A percentile compares a stretch with the other conserved stretches of the same genome.
phyloP scores from a whole-genome alignment of 768 basidiomycete genomes.

The Chiua virens region DNA sequence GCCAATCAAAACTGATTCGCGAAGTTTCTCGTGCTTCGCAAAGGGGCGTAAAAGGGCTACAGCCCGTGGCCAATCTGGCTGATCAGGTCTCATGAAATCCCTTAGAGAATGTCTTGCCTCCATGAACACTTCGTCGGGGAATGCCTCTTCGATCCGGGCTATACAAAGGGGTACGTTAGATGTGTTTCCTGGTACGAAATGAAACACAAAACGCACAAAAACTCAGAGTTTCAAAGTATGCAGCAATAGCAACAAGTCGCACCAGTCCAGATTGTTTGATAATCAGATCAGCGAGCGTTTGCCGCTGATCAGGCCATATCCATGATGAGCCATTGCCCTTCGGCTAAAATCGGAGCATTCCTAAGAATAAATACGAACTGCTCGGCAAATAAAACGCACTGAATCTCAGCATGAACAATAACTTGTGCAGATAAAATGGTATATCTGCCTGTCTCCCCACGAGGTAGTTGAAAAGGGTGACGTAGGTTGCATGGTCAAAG shows the following conservation, averaged over 20 bases:
- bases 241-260: conserved; percentile 13
- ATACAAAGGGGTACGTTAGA: not conserved
- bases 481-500: conserved; percentile 10
- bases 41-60: conserved; percentile 16
- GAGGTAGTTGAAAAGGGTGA: conserved; percentile 10
- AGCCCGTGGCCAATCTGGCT: conserved; percentile 15
- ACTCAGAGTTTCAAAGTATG: conserved; percentile 12
- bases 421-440: conserved; percentile 14
- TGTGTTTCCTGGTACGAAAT: not conserved
- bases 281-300: conserved; percentile 4
- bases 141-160: conserved; percentile 1
- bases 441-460: conserved; percentile 5
- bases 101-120: conserved; percentile 5
- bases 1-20: conserved; percentile 3
- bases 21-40: conserved; percentile 12
- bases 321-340: not conserved
- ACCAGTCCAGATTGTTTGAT: conserved; percentile 4
- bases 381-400: conserved; percentile 1
- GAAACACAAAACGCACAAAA: conserved; percentile 1
- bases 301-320: conserved; percentile 1
- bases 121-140: conserved; percentile 1
- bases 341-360: not conserved
- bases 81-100: conserved; percentile 3
- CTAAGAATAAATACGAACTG: not conserved
- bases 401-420: conserved; percentile 19